Percentiles rank a stretch among this genome's conserved stretches.
These are phyloP conservation scores for Tripterygium wilfordii DNA, from an alignment of 177 flowering plant genomes.

Conservation along the genomic window DNA sequence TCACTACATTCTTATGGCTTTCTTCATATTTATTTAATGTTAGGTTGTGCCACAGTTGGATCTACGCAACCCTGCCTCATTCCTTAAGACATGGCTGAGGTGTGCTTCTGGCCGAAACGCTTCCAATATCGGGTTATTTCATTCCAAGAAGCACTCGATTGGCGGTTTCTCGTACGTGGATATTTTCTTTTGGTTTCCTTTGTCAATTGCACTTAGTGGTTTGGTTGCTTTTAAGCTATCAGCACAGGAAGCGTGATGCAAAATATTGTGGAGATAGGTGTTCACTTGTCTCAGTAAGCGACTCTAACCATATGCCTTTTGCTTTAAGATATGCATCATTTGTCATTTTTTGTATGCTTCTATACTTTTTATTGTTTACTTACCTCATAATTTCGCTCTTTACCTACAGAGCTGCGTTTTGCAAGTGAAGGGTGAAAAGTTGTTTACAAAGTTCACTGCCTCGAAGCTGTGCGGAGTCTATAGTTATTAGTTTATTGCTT, in stretches of 20 bases:
- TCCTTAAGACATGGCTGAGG: conserved; percentile 75
- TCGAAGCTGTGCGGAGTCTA: conserved; percentile 20
- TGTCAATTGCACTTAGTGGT: conserved; percentile 85
- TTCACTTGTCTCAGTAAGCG: conserved; percentile 48
- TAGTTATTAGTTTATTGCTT: conserved; percentile 17
- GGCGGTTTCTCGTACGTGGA: conserved; percentile 70
- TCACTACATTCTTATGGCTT: too few species aligned
- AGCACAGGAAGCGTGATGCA: conserved; percentile 50
- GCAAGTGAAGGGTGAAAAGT: conserved; percentile 16
- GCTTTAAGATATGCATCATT: conserved; percentile 21
- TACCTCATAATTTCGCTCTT: background rate
- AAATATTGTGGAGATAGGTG: conserved; percentile 44
- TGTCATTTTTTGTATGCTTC: background rate
- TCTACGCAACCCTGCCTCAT: conserved; percentile 19
- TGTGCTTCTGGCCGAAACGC: conserved; percentile 51
- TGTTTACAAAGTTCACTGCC: conserved; percentile 19
- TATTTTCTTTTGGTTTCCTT: conserved; percentile 72
- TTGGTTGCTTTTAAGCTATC: conserved; percentile 31
- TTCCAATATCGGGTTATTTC: conserved; percentile 55
- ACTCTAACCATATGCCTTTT: background rate
- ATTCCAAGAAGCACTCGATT: conserved; percentile 74
- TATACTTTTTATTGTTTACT: too few species aligned
- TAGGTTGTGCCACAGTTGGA: conserved; percentile 45
- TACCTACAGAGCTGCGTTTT: conserved; percentile 38
- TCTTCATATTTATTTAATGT: too few species aligned